A percentile compares a stretch with the other conserved stretches of the same genome.
Conservation (phyloP, 2,329 filamentous ascomycete species). For the Colletotrichum sansevieriae region DNA sequence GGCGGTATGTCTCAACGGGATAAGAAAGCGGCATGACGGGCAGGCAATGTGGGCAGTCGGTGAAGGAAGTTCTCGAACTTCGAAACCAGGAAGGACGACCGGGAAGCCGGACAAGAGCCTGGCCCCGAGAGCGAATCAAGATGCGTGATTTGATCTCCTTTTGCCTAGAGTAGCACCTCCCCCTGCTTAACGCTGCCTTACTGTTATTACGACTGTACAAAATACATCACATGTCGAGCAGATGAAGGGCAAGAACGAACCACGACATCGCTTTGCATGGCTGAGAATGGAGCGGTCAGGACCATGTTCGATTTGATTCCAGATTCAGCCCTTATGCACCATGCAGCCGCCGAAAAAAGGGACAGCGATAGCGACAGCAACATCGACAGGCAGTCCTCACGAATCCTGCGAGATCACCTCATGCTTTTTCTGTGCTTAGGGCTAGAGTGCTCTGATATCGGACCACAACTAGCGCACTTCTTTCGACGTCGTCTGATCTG, state of each 20-base stretch:
- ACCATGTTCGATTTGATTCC: slow-evolving; percentile 22
- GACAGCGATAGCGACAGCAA: not conserved
- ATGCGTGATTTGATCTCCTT: slow-evolving; percentile 13
- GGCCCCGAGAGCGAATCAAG: slow-evolving; percentile 13
- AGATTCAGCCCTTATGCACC: slow-evolving; percentile 27
- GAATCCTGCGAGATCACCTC: slow-evolving; percentile 6
- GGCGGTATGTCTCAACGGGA: not conserved
- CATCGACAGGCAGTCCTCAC: slow-evolving; percentile 7
- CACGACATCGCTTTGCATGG: not conserved
- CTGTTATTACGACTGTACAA: slow-evolving; percentile 1
- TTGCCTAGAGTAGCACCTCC: slow-evolving; percentile 1
- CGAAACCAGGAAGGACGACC: not conserved
- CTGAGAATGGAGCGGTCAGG: slow-evolving; percentile 19
- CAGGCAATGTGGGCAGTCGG: not conserved
- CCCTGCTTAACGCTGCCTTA: slow-evolving; percentile 5
- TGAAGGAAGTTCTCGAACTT: slow-evolving; percentile 1
- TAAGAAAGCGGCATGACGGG: slow-evolving; percentile 7
- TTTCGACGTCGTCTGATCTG: slow-evolving; percentile 36
- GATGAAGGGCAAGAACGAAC: not conserved
- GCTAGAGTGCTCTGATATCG: slow-evolving; percentile 31
- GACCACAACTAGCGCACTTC: slow-evolving; percentile 24
- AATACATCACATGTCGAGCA: not conserved
- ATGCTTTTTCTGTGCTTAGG: slow-evolving; percentile 10
- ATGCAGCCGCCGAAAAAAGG: slow-evolving; percentile 16
- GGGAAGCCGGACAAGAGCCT: slow-evolving; percentile 4